Evolutionary conservation across 75 land plant genomes (phyloP).

Genomic region (Ceratopteris richardii): DNA sequence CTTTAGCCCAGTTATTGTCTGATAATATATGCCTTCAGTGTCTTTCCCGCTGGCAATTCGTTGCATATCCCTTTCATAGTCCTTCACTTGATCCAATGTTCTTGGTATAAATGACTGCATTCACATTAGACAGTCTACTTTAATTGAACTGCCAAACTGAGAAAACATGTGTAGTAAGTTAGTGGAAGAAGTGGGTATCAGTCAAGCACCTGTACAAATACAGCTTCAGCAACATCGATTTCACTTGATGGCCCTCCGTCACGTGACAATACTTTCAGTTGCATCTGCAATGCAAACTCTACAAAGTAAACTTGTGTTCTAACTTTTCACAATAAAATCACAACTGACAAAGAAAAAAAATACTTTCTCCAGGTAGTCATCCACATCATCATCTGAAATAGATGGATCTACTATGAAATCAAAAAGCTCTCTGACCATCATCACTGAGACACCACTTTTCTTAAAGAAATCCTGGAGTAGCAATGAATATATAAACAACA

Average conservation of each 20-base stretch:
- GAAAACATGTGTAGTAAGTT: too few species aligned
- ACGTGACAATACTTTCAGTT: constrained; percentile 54
- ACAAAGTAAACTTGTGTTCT: neutral
- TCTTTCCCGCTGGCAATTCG: constrained; percentile 63
- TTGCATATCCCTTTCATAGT: constrained; percentile 65
- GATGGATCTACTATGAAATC: constrained; percentile 85
- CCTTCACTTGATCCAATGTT: constrained; percentile 63
- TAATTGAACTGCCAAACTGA: too few species aligned
- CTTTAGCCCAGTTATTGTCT: constrained; percentile 74
- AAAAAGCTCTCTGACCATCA: constrained; percentile 86
- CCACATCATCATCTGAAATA: constrained; percentile 62
- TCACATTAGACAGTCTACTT: neutral
- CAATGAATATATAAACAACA: neutral
- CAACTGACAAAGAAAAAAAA: neutral
- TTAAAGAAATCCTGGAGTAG: constrained; percentile 72
- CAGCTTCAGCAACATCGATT: constrained; percentile 76
- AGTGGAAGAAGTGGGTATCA: too few species aligned
- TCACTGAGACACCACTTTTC: constrained; percentile 83
- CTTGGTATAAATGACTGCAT: constrained; percentile 70
- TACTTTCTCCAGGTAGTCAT: constrained; percentile 83
- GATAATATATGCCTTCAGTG: constrained; percentile 74
- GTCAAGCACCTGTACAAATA: constrained; percentile 82
- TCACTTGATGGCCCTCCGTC: constrained; percentile 31
- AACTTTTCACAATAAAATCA: neutral
- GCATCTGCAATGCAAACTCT: constrained; percentile 38